Base-by-base conservation (phyloP, 768 basidiomycete species). In the Gautieria morchelliformis region DNA sequence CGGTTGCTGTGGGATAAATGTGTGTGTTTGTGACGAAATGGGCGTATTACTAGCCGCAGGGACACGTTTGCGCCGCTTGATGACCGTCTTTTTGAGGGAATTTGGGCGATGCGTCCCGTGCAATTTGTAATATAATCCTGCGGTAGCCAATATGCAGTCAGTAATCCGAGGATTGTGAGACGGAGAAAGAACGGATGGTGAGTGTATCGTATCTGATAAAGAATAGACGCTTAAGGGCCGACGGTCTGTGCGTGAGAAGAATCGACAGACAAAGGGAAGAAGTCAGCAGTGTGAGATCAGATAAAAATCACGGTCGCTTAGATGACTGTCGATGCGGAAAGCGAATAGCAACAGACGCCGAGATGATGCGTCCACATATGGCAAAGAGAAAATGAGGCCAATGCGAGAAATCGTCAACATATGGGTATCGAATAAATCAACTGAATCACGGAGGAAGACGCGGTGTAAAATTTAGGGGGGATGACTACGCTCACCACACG, bases 61-160 rank as follows among this genome's bases (percentile, higher is more conserved):
- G 42, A 99, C 94, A 63, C 96, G 86, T 73, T 98, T 98, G 62
- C 96, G 79, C 35, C 96, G 82, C 74, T 99, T 99, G 79, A 99
- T 99, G 63, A 96, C 92, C 4, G 91, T 89, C 77, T 98, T 97
- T 73, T 96, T 98, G 93, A 99, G 95, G 61, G 93, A 91, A 62
- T 93, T 94, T 40, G 96, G 96, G 39, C 96, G 84, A 65, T 97
- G 93, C 2, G 90, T 91, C 49, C 93, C 93, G 74, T 99, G 96
- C 12, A 99, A 80, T 72, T 99, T 98, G 79, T 92, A 96, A 74
- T 98, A 99, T 9, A 99, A 80, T 56, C 95, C 95, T 97, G 66
- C 53, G 53, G 60, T 24, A 8, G 9, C 35, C 35, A 37, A 14
- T n/a, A n/a, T 14, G 35, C 19, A 17, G 20, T 48, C 46, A 44